Base-by-base conservation (phyloP, 164 flowering plant genomes). In the Umbilicus rupestris region DNA sequence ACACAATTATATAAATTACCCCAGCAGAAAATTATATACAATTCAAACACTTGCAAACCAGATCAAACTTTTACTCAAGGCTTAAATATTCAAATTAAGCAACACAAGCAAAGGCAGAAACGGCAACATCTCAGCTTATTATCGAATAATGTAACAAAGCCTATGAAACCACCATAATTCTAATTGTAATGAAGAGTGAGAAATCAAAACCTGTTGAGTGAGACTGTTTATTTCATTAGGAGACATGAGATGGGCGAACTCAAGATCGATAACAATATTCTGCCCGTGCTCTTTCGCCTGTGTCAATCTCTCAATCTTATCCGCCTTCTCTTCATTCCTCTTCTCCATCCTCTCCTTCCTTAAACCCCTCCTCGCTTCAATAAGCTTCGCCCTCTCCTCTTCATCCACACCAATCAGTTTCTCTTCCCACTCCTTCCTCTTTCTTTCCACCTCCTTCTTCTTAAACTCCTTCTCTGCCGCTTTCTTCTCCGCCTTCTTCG, bases 281-380 rank as follows among this genome's bases (percentile, higher is more conserved):
- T 89, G 98, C 8, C 98, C 98, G 14, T 20, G n/a, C 49, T 72
- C 78, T 69, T 75, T 80, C 19, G 90, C 97, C 50, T 52, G 57
- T 3, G 20, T 79, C 22, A 94, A 72, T 70, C 85, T 77, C 78
- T 82, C 76, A 9, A 78, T 55, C 80, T 85, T 94, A 74, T 63
- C 58, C 39, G 64, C 87, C 46, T 73, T 82, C 71, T 91, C 97
- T 70, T 81, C 86, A 0, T 85, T 69, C 74, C 87, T 73, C 75
- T 83, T 63, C 77, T 77, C 95, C 90, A 94, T 91, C 60, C 96
- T 81, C 83, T 85, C 96, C 72, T 79, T 84, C 67, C 95, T 71
- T 17, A 81, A 22, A 45, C 66, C 83, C 59, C 69, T 81, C 71
- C 95, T 72, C 3, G 84, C 71, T 75, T 87, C 89, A 4, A 87